These are phyloP conservation scores for Cochlearia excelsa DNA, from an alignment of 345 rosid species.

Conservation along the genomic window DNA sequence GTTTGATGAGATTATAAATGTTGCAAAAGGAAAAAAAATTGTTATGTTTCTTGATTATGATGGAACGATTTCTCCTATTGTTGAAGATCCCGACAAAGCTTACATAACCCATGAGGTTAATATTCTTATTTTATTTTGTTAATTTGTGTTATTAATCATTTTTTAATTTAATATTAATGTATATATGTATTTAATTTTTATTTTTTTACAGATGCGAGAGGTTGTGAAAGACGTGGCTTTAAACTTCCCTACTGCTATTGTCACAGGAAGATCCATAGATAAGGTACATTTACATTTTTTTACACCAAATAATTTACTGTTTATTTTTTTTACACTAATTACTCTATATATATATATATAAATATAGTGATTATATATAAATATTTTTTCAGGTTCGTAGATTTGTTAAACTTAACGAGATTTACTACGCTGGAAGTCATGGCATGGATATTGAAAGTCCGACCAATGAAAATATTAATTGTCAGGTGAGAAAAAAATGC, in stretches of 20 bases:
- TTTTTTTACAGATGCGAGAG: constrained; percentile 60
- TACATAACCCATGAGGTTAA: constrained; percentile 76
- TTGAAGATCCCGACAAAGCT: constrained; percentile 90
- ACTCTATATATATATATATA: neutral
- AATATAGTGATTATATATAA: constrained; percentile 1
- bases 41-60: constrained; percentile 97
- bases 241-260: constrained; percentile 90
- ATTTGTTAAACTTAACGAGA: constrained; percentile 71
- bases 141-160: neutral
- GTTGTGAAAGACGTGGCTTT: constrained; percentile 66
- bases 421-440: constrained; percentile 95
- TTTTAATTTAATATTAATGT: neutral
- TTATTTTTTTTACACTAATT: neutral
- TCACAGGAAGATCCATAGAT: constrained; percentile 87
- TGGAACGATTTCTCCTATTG: constrained; percentile 96
- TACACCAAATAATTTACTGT: neutral
- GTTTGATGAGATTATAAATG: constrained; percentile 64
- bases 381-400: constrained; percentile 55
- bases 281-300: constrained; percentile 57
- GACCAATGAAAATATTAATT: constrained; percentile 42
- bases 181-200: neutral
- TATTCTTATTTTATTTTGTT: constrained; percentile 4
- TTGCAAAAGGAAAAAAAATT: constrained; percentile 69
- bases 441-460: constrained; percentile 99
- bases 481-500: constrained; percentile 35